Evolutionary conservation across 495 filamentous ascomycete genomes (phyloP).

Genomic region (Penicillium subrubescens): DNA sequence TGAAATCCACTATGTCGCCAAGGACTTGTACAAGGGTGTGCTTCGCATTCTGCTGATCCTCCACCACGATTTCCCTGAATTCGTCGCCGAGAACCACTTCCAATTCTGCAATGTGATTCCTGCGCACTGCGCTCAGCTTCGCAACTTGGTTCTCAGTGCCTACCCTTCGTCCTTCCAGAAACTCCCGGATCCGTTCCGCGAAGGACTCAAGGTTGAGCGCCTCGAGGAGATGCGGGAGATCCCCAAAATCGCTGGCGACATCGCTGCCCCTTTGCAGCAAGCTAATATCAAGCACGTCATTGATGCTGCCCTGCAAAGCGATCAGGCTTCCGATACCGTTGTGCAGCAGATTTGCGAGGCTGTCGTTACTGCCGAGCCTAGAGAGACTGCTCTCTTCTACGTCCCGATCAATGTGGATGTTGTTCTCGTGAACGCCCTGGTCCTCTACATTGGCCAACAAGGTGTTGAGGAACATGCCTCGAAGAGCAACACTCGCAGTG

Average conservation of each 20-base stretch:
- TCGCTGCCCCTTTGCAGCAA: slow-evolving; percentile 57
- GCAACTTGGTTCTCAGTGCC: slow-evolving; percentile 85
- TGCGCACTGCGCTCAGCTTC: slow-evolving; percentile 80
- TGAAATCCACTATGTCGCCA: slow-evolving; percentile 67
- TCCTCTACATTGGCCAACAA: slow-evolving; percentile 76
- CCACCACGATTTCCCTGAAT: slow-evolving; percentile 93
- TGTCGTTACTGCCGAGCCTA: slow-evolving; percentile 55
- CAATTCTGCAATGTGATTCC: slow-evolving; percentile 85
- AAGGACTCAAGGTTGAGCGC: slow-evolving; percentile 78
- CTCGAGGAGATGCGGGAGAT: slow-evolving; percentile 73
- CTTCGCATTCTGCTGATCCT: slow-evolving; percentile 81
- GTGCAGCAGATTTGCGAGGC: slow-evolving; percentile 71
- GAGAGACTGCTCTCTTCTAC: slow-evolving; percentile 62
- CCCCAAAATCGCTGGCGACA: slow-evolving; percentile 63
- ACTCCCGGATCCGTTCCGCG: slow-evolving; percentile 77
- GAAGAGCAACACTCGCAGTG: slow-evolving; percentile 57
- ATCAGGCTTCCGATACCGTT: slow-evolving; percentile 61
- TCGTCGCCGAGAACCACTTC: slow-evolving; percentile 83
- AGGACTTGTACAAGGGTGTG: slow-evolving; percentile 81
- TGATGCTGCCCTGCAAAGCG: slow-evolving; percentile 63
- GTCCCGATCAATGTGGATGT: slow-evolving; percentile 66
- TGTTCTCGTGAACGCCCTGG: slow-evolving; percentile 75
- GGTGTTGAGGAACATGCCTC: slow-evolving; percentile 60
- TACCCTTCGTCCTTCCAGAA: slow-evolving; percentile 75
- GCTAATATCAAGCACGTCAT: slow-evolving; percentile 67